Evolutionary conservation across 2,329 filamentous ascomycete species (phyloP).

Genomic region (Cadophora sp.): DNA sequence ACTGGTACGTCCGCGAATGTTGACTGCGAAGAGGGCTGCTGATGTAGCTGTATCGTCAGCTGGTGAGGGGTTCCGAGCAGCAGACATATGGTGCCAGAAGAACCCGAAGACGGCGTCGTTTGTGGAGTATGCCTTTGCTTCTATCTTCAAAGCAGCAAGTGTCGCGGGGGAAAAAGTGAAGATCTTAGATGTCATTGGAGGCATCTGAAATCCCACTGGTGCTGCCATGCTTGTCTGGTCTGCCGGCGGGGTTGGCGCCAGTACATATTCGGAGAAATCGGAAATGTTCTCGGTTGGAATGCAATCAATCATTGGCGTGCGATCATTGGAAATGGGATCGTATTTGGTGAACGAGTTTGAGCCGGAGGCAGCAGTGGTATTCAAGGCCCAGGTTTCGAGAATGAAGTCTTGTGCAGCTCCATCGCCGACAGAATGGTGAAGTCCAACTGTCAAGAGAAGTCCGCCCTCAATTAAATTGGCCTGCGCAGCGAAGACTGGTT

Average conservation of each 20-base stretch:
- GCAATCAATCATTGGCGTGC: constrained; percentile 48
- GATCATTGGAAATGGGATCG: constrained; percentile 51
- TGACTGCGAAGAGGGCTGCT: constrained; percentile 56
- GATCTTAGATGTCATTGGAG: constrained; percentile 51
- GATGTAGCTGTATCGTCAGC: constrained; percentile 21
- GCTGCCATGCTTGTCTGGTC: constrained; percentile 23
- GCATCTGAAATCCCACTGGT: constrained; percentile 23
- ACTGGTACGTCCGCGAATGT: constrained; percentile 50
- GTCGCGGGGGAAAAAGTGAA: constrained; percentile 51
- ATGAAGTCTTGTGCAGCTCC: constrained; percentile 53
- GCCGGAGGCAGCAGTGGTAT: constrained; percentile 56
- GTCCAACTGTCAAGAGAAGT: constrained; percentile 56
- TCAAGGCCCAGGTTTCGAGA: constrained; percentile 51
- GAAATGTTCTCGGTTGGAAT: constrained; percentile 46
- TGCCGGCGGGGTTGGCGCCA: constrained; percentile 18
- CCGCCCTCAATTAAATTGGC: constrained; percentile 57
- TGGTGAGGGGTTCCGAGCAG: constrained; percentile 45
- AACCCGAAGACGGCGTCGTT: constrained; percentile 61
- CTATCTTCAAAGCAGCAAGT: constrained; percentile 51
- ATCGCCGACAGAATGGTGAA: constrained; percentile 59
- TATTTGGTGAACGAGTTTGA: constrained; percentile 52
- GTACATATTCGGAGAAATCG: constrained; percentile 35
- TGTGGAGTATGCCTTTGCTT: constrained; percentile 54
- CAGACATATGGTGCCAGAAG: constrained; percentile 52
- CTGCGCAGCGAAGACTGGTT: constrained; percentile 54